These are phyloP conservation scores for Malassezia slooffiae DNA, from an alignment of 1,284 basidiomycete species.

Conservation along the genomic window DNA sequence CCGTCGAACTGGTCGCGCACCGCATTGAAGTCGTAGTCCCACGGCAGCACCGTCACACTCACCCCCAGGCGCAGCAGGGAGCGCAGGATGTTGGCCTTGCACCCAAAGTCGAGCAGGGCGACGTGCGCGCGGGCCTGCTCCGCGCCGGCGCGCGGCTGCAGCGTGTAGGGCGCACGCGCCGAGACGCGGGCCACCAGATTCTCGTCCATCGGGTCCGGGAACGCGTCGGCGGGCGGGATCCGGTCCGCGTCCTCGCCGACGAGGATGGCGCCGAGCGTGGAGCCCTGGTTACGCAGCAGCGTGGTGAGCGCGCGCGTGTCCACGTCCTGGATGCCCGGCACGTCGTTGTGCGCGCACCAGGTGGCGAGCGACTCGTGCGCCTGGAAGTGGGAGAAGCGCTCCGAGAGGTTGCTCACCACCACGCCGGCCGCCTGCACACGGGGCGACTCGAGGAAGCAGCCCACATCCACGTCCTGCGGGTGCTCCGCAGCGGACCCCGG, in stretches of 20 bases:
- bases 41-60: slow-evolving; percentile 85
- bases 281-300: slow-evolving; percentile 88
- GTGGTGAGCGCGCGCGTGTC: slow-evolving; percentile 94
- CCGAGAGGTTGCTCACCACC: slow-evolving; percentile 85
- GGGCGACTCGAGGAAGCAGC: slow-evolving; percentile 63
- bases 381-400: slow-evolving; percentile 85
- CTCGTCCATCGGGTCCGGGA: slow-evolving; percentile 75
- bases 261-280: slow-evolving; percentile 82
- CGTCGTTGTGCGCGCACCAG: slow-evolving; percentile 81
- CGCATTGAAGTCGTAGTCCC: slow-evolving; percentile 88
- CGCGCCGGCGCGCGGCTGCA: slow-evolving; percentile 70
- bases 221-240: slow-evolving; percentile 49
- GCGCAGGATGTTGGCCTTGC: slow-evolving; percentile 92
- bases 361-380: slow-evolving; percentile 84
- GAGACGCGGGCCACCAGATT: slow-evolving; percentile 91
- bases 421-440: slow-evolving; percentile 84
- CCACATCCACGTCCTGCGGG: slow-evolving; percentile 52
- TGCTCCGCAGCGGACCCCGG: slow-evolving; percentile 49
- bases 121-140: slow-evolving; percentile 57
- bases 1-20: slow-evolving; percentile 85
- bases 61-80: slow-evolving; percentile 81
- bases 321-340: slow-evolving; percentile 90
- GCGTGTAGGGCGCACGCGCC: slow-evolving; percentile 68
- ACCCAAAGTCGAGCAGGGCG: slow-evolving; percentile 91
- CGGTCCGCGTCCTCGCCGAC: slow-evolving; percentile 64